Conservation (phyloP, 495 filamentous ascomycete species). For the Penicillium steckii region DNA sequence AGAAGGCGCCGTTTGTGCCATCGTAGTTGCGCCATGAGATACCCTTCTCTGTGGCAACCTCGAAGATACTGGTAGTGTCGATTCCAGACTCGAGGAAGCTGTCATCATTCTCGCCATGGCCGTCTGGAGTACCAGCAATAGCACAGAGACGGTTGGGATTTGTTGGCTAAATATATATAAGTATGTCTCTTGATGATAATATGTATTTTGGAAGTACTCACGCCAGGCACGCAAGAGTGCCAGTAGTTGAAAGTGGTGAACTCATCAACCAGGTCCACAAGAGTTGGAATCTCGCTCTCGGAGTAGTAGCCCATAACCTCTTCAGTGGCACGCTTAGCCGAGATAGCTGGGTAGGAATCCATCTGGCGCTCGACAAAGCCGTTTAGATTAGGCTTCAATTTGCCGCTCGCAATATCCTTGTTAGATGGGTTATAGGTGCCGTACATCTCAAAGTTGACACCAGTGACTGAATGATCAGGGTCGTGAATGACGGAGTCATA, state of each 20-base stretch:
- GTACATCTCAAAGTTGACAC: slow-evolving; percentile 53
- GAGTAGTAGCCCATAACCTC: slow-evolving; percentile 55
- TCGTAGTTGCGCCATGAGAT: slow-evolving; percentile 54
- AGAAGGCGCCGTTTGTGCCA: slow-evolving; percentile 35
- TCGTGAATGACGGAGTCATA: slow-evolving; percentile 50
- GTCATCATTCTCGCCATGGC: slow-evolving; percentile 49
- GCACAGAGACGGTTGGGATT: slow-evolving; percentile 52
- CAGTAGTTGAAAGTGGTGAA: slow-evolving; percentile 55
- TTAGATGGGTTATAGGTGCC: slow-evolving; percentile 45
- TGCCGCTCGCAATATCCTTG: slow-evolving; percentile 32
- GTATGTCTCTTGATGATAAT: neutral
- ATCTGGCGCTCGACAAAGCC: slow-evolving; percentile 53
- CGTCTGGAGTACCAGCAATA: slow-evolving; percentile 43
- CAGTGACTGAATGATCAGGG: slow-evolving; percentile 50
- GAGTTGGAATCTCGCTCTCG: slow-evolving; percentile 46
- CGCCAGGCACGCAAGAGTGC: slow-evolving; percentile 51
- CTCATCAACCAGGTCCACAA: slow-evolving; percentile 46
- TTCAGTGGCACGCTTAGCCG: slow-evolving; percentile 33
- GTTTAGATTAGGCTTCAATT: slow-evolving; percentile 33
- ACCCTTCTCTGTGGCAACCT: slow-evolving; percentile 40
- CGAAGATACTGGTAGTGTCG: slow-evolving; percentile 43
- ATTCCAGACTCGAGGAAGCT: slow-evolving; percentile 38
- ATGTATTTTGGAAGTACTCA: slow-evolving; percentile 16
- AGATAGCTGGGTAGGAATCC: slow-evolving; percentile 26
- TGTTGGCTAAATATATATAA: slow-evolving; percentile 35